A percentile compares a stretch with the other conserved stretches of the same genome.
phyloP scores from a whole-genome alignment of 73 alveolate species.

The Chromera velia region DNA sequence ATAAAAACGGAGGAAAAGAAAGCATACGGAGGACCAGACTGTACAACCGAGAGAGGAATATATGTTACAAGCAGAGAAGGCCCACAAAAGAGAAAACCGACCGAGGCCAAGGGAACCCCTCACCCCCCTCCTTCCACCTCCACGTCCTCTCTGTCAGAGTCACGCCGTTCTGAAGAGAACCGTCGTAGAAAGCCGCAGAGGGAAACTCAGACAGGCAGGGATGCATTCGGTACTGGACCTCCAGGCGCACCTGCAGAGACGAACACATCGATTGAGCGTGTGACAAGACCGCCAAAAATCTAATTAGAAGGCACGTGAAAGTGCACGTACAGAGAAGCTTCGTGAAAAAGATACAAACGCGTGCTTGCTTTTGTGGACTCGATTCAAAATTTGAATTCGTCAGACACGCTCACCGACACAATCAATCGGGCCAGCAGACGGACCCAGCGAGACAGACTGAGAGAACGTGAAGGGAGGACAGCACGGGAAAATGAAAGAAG shows the following conservation, averaged over 20 bases:
- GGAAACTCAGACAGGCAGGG: conserved; percentile 96
- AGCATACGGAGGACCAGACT: not conserved
- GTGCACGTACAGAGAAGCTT: too few species aligned
- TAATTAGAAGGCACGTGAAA: too few species aligned
- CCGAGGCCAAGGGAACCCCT: conserved; percentile 93
- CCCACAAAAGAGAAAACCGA: too few species aligned
- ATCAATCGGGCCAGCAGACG: too few species aligned
- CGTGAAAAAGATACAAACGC: too few species aligned
- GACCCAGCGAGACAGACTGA: too few species aligned
- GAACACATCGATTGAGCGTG: not conserved
- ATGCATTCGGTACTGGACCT: conserved; percentile 98
- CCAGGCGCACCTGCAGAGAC: not conserved
- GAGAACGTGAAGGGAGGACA: too few species aligned
- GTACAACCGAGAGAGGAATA: not conserved
- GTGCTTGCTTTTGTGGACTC: too few species aligned
- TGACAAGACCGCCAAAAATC: conserved; percentile 33
- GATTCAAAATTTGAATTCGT: too few species aligned
- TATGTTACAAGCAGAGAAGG: not conserved
- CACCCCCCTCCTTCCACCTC: too few species aligned
- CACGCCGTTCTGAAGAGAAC: conserved; percentile 75
- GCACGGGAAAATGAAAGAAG: too few species aligned
- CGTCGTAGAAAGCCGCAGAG: conserved; percentile 93
- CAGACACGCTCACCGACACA: too few species aligned
- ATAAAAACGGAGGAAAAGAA: not conserved
- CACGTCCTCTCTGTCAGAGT: conserved; percentile 85